phyloP scores from a whole-genome alignment of 306 rosid genomes.

The Dalbergia oliveri region DNA sequence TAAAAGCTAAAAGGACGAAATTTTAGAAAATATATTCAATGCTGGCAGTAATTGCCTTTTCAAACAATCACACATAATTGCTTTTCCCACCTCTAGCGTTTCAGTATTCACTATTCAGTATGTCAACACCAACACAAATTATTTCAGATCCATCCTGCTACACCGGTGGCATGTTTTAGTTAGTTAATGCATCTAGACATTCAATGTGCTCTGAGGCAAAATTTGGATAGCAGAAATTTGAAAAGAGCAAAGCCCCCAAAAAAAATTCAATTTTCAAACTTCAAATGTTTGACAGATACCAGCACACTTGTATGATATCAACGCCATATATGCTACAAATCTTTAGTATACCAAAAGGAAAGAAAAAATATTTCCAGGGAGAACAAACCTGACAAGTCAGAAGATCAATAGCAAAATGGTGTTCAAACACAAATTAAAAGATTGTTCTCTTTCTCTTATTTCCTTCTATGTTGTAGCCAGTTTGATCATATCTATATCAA shows the following conservation, averaged over 20 bases:
- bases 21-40: slow-evolving; percentile 34
- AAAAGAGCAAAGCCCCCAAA: slow-evolving; percentile 6
- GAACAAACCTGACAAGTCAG: slow-evolving; percentile 82
- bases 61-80: slow-evolving; percentile 16
- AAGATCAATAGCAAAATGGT: slow-evolving; percentile 94
- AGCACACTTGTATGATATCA: slow-evolving; percentile 7
- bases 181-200: slow-evolving; percentile 34
- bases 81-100: slow-evolving; percentile 74
- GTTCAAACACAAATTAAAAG: slow-evolving; percentile 64
- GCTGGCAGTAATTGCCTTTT: slow-evolving; percentile 25
- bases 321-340: background rate
- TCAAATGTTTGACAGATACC: slow-evolving; percentile 27
- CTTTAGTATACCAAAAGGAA: background rate
- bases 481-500: background rate
- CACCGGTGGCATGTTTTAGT: slow-evolving; percentile 47
- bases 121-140: slow-evolving; percentile 86
- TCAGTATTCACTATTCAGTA: slow-evolving; percentile 77
- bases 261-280: slow-evolving; percentile 9
- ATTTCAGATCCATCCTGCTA: slow-evolving; percentile 78
- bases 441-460: background rate
- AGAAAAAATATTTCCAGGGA: slow-evolving; percentile 16
- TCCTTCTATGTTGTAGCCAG: slow-evolving; percentile 16
- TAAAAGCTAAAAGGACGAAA: slow-evolving; percentile 57
- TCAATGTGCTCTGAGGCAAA: slow-evolving; percentile 29
- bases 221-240: slow-evolving; percentile 20